Percentiles rank a stretch among this genome's conserved stretches.
Conservation (phyloP, 2,329 filamentous ascomycete species). For the Botrytis hyacinthi region DNA sequence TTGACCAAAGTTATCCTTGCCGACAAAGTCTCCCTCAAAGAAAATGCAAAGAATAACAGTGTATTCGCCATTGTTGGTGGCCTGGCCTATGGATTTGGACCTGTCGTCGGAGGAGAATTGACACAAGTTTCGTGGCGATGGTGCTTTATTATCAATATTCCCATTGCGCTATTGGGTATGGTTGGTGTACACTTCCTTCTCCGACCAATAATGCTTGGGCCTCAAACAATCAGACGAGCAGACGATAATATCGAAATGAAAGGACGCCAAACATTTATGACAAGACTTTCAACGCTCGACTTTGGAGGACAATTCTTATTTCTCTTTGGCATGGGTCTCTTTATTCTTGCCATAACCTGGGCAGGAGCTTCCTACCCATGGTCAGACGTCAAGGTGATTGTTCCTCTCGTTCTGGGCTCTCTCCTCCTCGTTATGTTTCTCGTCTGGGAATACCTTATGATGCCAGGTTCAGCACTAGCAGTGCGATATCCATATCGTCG, state of each 20-base stretch:
- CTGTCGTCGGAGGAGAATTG: conserved; percentile 57
- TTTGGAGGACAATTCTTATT: conserved; percentile 56
- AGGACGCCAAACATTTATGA: conserved; percentile 28
- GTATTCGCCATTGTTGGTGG: conserved; percentile 60
- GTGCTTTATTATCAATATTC: conserved; percentile 64
- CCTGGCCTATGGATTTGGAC: conserved; percentile 55
- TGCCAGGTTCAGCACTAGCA: conserved; percentile 47
- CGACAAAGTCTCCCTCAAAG: conserved; percentile 59
- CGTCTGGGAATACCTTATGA: conserved; percentile 46
- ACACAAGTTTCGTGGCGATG: conserved; percentile 60
- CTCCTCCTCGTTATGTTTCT: conserved; percentile 43
- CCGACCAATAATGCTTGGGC: conserved; percentile 56
- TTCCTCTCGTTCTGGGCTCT: conserved; percentile 42
- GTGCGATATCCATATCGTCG: conserved; percentile 52
- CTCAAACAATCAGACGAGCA: conserved; percentile 44
- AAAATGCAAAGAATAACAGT: conserved; percentile 62
- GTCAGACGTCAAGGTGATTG: conserved; percentile 41
- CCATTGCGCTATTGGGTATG: conserved; percentile 52
- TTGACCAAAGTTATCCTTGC: conserved; percentile 61
- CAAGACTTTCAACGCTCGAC: conserved; percentile 55
- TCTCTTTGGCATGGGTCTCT: conserved; percentile 39
- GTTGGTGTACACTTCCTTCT: conserved; percentile 56
- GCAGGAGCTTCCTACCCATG: conserved; percentile 45
- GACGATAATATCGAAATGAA: conserved; percentile 45
- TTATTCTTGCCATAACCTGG: conserved; percentile 48